Base-by-base conservation (phyloP, 768 basidiomycete species). In the Auriculariales sp. region DNA sequence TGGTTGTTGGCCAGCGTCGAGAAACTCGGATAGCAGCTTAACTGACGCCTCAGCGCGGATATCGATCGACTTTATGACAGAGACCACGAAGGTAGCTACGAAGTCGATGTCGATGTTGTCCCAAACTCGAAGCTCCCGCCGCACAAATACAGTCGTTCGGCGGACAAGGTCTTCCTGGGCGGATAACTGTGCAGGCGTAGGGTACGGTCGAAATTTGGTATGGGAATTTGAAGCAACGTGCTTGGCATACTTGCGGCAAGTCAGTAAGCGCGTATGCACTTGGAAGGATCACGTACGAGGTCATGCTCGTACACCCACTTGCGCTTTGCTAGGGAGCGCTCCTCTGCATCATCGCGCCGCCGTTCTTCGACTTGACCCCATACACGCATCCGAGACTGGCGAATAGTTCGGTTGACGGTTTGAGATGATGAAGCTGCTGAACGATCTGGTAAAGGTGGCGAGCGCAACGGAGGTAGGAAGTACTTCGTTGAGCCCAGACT, bases 31-130 rank as follows among this genome's bases (percentile, higher is more conserved):
- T 6, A 97, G 70, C 14, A 69, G 56, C 22, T 66, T 85, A 36
- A 97, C 74, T 34, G 91, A 87, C 32, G 83, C 78, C 64, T 90
- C 83, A 11, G 89, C 86, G 35, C 92, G 86, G 50, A 97, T 85
- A 66, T 97, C 92, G 49, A 95, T 78, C 3, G 86, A 74, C 65
- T 90, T 89, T 80, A 97, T 89, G 57, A 97, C 69, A 2, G 90
- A 89, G 47, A 94, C 67, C 17, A 79, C 87, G 65, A 93, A 88
- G 2, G 81, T 85, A 11, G 87, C 91, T 49, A 97, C 71, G 63
- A 93, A 97, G 86, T 91, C 91, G 4, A 94, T 80, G 59, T 97
- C 92, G n/a, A 91, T 66, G 59, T 81, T 77, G 9, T 76, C 71
- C 92, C 92, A 97, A 3, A 94, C 84, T 46, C 77, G 78, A 35